Base-by-base conservation (phyloP, 2,329 filamentous ascomycete species). In the Alternaria conjuncta region DNA sequence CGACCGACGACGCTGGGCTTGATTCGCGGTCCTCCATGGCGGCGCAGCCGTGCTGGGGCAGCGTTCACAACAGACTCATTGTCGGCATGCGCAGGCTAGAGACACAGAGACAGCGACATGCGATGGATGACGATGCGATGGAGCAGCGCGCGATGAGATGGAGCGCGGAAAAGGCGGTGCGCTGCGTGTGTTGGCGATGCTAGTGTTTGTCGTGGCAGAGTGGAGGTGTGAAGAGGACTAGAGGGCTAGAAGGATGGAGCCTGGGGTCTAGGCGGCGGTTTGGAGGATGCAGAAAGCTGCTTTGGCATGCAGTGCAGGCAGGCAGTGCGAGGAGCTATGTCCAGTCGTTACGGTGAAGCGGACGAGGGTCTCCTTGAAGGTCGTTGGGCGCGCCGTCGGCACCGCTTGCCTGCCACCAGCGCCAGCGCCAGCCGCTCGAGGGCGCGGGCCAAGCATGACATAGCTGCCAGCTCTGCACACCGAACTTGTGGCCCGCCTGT, bases 1-100 rank as follows among this genome's bases (percentile, higher is more conserved):
- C 77, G 60, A 76, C 68, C 32, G 77, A 79, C 53, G 77, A 79
- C 50, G 73, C 72, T 13, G 74, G 67, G 67, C 76, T 78, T 32
- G 72, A 74, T 66, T 76, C 73, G 66, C 75, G 74, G 50, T 75
- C 75, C 57, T 71, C 74, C 76, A 78, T 79, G 70, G 67, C 68
- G 65, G 26, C 46, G 43, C 62, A 60, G 57, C 60, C 60, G 60
- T 68, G 58, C 63, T 60, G 69, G 45, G 62, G 71, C 68, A 63
- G 67, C 67, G 71, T 75, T 76, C 75, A 78, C 70, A 70, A 60
- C 71, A 76, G 71, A 71, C 70, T 66, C 72, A 73, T 71, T 69
- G 49, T 57, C 66, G 63, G 66, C 60, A 68, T 60, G 67, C 66
- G 55, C 64, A 66, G 71, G 71, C 68, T 62, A 72, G 64, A 72